These are phyloP conservation scores for Verticillium dahliae DNA, from an alignment of 2,329 filamentous ascomycete species.

Conservation along the genomic window DNA sequence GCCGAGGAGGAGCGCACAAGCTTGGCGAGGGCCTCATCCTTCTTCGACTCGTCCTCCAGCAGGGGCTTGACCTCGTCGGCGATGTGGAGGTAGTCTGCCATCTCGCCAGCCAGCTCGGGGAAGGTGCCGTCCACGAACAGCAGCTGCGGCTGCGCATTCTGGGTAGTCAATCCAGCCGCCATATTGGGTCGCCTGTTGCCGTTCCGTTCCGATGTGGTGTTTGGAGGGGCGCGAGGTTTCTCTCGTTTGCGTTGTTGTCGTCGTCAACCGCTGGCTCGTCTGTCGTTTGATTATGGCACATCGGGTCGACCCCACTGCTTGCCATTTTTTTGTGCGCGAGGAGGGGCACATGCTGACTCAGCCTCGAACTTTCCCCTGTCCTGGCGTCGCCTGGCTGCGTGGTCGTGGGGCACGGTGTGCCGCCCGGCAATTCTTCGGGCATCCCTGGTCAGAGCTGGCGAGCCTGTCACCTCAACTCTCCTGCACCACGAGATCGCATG, in stretches of 20 bases:
- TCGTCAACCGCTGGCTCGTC: not conserved
- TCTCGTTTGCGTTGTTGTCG: not conserved
- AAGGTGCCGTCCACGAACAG: constrained; percentile 87
- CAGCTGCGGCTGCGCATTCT: constrained; percentile 48
- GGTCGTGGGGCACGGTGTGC: not conserved
- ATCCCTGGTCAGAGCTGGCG: not conserved
- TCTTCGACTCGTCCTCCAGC: constrained; percentile 55
- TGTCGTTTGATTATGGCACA: not conserved
- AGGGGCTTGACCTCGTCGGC: constrained; percentile 72
- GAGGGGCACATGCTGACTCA: not conserved
- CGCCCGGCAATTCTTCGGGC: not conserved
- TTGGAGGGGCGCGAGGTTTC: not conserved
- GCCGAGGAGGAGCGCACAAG: constrained; percentile 72
- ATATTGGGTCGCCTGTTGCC: constrained; percentile 9
- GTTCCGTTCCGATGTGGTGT: not conserved
- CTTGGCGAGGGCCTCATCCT: constrained; percentile 85
- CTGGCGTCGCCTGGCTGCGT: not conserved
- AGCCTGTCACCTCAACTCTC: too few species aligned
- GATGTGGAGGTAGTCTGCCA: constrained; percentile 87
- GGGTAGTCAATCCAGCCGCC: constrained; percentile 23
- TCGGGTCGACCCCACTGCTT: not conserved
- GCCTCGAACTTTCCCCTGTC: not conserved
- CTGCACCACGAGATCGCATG: too few species aligned
- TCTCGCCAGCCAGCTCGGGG: constrained; percentile 86
- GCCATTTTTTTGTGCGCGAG: not conserved